Evolutionary conservation across 305 asterid genomes (phyloP).

Genomic region (Andrographis paniculata): DNA sequence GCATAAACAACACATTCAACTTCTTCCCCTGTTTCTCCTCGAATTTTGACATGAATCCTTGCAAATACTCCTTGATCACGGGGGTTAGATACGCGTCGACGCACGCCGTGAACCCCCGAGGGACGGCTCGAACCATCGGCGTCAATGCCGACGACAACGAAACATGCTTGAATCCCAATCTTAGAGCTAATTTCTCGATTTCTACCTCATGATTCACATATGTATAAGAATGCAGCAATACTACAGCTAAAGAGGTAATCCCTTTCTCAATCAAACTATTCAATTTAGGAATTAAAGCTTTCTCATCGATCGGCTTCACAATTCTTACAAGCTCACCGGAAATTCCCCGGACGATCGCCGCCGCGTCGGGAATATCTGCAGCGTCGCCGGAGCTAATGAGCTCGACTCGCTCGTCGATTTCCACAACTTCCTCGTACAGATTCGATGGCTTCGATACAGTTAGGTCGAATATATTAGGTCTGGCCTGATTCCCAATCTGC

Average conservation of each 20-base stretch:
- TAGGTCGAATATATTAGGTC: slow-evolving; percentile 92
- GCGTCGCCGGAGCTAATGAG: too few relatives aligned
- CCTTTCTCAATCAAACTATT: slow-evolving; percentile 59
- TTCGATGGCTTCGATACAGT: slow-evolving; percentile 80
- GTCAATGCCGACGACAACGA: slow-evolving; percentile 88
- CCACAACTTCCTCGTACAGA: slow-evolving; percentile 89
- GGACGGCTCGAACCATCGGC: slow-evolving; percentile 98
- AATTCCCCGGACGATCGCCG: slow-evolving; percentile 54
- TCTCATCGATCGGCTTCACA: slow-evolving; percentile 68
- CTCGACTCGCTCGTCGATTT: slow-evolving; percentile 91
- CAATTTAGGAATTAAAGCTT: slow-evolving; percentile 53
- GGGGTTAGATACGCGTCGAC: slow-evolving; percentile 97
- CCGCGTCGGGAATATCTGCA: too few relatives aligned
- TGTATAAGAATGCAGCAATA: slow-evolving; percentile 91
- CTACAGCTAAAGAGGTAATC: slow-evolving; percentile 76
- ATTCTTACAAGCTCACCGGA: slow-evolving; percentile 86
- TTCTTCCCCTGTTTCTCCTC: slow-evolving; percentile 57
- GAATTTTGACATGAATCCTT: slow-evolving; percentile 91
- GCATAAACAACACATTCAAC: slow-evolving; percentile 88
- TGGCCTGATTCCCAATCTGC: slow-evolving; percentile 95
- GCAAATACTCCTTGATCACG: slow-evolving; percentile 77
- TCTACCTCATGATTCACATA: slow-evolving; percentile 67
- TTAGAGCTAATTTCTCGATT: slow-evolving; percentile 58
- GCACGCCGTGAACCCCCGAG: slow-evolving; percentile 95
- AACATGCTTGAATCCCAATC: slow-evolving; percentile 86